Percentiles rank a stretch among this genome's conserved stretches.
Conservation (phyloP, 2,329 filamentous ascomycete genomes). For the Fusarium armeniacum region DNA sequence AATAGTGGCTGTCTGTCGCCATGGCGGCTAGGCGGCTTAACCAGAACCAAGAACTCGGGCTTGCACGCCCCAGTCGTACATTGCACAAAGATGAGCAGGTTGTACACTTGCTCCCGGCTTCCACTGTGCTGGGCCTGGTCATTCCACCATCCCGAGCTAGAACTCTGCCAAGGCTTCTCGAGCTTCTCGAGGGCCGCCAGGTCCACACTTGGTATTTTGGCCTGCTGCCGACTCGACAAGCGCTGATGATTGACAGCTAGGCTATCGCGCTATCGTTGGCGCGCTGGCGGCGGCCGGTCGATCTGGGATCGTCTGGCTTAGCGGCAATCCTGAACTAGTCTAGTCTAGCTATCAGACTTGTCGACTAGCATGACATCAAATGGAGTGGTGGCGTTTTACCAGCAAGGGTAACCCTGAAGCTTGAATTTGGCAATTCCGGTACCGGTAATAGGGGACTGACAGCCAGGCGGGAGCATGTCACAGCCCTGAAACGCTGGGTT, state of each 20-base stretch:
- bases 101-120: slow-evolving; percentile 1
- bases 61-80: slow-evolving; percentile 16
- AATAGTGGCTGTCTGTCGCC: slow-evolving; percentile 25
- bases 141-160: slow-evolving; percentile 43
- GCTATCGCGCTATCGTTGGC: slow-evolving; percentile 39
- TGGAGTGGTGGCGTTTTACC: slow-evolving; percentile 26
- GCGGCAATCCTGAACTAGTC: slow-evolving; percentile 32
- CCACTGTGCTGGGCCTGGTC: slow-evolving; percentile 10
- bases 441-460: slow-evolving; percentile 35
- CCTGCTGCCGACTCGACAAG: slow-evolving; percentile 38
- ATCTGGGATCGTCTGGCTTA: slow-evolving; percentile 49
- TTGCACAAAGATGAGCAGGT: neutral
- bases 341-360: slow-evolving; percentile 13
- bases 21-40: slow-evolving; percentile 9
- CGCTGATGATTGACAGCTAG: slow-evolving; percentile 49
- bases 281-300: slow-evolving; percentile 34
- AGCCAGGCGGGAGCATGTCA: slow-evolving; percentile 31
- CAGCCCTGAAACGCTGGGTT: slow-evolving; percentile 45
- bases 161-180: slow-evolving; percentile 49
- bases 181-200: slow-evolving; percentile 37
- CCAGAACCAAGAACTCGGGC: slow-evolving; percentile 11
- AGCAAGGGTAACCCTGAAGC: slow-evolving; percentile 33
- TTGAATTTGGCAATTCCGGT: slow-evolving; percentile 36
- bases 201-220: slow-evolving; percentile 36
- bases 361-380: slow-evolving; percentile 14